Base-by-base conservation (phyloP, 2,329 filamentous ascomycete species). In the Monosporascus sp. region DNA sequence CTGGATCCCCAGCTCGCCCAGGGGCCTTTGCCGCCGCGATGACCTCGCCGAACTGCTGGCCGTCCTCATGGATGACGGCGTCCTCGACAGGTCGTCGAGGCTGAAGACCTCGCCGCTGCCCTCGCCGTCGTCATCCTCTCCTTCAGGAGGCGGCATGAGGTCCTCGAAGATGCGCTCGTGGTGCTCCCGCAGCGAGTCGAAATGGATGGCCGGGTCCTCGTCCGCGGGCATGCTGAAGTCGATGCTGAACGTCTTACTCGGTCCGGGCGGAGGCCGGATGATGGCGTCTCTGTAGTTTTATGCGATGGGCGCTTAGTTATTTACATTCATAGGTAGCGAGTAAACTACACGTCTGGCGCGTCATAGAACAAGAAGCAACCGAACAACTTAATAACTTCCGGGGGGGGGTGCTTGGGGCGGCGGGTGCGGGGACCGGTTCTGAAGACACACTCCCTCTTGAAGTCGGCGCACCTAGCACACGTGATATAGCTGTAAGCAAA, bases 381-480 rank as follows among this genome's bases (percentile, higher is more conserved):
- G 27, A 20, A 51, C 5, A 18, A 36, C 20, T 50, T 43, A 50
- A 51, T 39, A 22, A 65, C 74, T 65, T 63, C 80, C 77, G 70
- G 61, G 59, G 70, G 72, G 7, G 72, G 70, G 50, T 69, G 70
- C 53, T 74, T 72, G 5, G 74, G 70, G 36, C 79, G 70, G 45
- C 80, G 71, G n/a, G 74, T 79, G 15, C 78, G 71, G 0, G 79
- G 75, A 7, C 72, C 75, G 0, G 74, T 76, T 48, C 77, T 72
- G 55, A 78, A 78, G 51, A 81, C 67, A 53, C 79, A 82, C 65
- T 82, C 79, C 50, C 73, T 69, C 62, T 79, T 81, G 31, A 74
- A 79, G 46, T 76, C 74, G 48, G 76, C 71, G 60, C 79, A 82
- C 59, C 79, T 81, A 46, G 46, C 25, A 55, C 20, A 11, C 18